Conservation (phyloP, 2,329 filamentous ascomycete species). For the Verticillium isaacii region DNA sequence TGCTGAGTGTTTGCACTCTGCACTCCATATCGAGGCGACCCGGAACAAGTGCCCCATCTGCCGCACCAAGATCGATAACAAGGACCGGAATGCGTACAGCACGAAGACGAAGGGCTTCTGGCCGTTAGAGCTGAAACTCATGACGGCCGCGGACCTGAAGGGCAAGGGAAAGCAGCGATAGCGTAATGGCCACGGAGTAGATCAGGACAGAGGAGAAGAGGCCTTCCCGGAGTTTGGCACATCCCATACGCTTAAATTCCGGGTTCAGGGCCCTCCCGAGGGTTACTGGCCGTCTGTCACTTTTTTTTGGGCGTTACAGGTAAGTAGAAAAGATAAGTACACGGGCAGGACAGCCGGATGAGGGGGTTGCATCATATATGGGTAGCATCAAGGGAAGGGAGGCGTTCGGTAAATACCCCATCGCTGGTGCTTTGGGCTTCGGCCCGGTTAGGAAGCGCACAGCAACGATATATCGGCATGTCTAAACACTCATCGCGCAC, state of each 20-base stretch:
- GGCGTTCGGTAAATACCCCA: neutral
- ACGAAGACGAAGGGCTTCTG: constrained; percentile 49
- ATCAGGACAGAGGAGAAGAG: too few relatives aligned
- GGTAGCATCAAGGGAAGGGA: neutral
- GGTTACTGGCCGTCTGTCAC: too few relatives aligned
- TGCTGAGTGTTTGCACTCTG: constrained; percentile 55
- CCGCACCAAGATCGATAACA: constrained; percentile 51
- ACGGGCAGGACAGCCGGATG: neutral
- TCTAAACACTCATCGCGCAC: neutral
- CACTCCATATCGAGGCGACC: constrained; percentile 51
- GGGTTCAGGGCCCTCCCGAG: too few relatives aligned
- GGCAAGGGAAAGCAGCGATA: constrained; percentile 38
- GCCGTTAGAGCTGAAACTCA: constrained; percentile 58
- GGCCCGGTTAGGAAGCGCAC: neutral
- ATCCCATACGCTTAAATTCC: too few relatives aligned
- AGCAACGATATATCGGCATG: neutral
- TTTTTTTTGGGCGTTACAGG: too few relatives aligned
- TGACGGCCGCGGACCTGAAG: constrained; percentile 41
- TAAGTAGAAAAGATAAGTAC: neutral
- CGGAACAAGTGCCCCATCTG: constrained; percentile 61
- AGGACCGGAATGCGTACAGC: constrained; percentile 32
- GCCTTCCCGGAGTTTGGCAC: too few relatives aligned
- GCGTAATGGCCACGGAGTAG: neutral
- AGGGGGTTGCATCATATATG: too few relatives aligned
- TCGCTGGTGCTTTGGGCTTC: neutral